phyloP scores from a whole-genome alignment of 139 green algal species.

The Tetratostichococcus sp. region DNA sequence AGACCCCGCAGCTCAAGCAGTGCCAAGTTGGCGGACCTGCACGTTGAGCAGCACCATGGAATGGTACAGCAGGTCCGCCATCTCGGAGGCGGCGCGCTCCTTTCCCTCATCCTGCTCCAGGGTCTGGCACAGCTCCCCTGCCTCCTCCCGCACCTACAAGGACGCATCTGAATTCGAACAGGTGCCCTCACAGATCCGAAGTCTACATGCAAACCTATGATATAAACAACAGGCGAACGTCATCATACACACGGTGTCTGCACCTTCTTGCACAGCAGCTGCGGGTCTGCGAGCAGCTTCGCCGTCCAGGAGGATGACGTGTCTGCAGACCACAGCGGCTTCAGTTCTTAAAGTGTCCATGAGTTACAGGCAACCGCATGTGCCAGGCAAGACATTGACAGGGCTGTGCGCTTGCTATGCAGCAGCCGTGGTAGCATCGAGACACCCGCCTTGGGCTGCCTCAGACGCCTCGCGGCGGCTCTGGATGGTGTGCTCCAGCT shows the following conservation, averaged over 20 bases:
- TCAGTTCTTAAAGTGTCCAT: too few relatives aligned
- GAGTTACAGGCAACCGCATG: not conserved
- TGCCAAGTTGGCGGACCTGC: constrained; percentile 42
- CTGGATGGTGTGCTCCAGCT: constrained; percentile 83
- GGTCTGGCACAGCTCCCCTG: constrained; percentile 91
- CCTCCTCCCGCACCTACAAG: constrained; percentile 76
- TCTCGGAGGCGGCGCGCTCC: constrained; percentile 83
- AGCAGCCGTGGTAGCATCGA: too few relatives aligned
- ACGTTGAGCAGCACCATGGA: constrained; percentile 88
- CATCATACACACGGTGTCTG: too few relatives aligned
- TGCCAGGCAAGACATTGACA: too few relatives aligned
- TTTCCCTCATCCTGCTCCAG: constrained; percentile 79
- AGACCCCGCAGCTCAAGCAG: too few relatives aligned
- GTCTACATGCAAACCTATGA: too few relatives aligned
- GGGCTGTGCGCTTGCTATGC: too few relatives aligned
- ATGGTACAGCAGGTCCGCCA: constrained; percentile 97
- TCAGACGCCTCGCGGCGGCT: constrained; percentile 46
- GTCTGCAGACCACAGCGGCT: not conserved
- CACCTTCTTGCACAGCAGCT: constrained; percentile 91
- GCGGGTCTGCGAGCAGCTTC: constrained; percentile 74
- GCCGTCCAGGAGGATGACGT: constrained; percentile 76
- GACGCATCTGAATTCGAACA: too few relatives aligned
- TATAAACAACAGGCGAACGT: too few relatives aligned
- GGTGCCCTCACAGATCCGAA: too few relatives aligned
- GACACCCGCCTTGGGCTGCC: not conserved